Conservation (phyloP, 1,284 basidiomycete species). For the Ganoderma multipileum region DNA sequence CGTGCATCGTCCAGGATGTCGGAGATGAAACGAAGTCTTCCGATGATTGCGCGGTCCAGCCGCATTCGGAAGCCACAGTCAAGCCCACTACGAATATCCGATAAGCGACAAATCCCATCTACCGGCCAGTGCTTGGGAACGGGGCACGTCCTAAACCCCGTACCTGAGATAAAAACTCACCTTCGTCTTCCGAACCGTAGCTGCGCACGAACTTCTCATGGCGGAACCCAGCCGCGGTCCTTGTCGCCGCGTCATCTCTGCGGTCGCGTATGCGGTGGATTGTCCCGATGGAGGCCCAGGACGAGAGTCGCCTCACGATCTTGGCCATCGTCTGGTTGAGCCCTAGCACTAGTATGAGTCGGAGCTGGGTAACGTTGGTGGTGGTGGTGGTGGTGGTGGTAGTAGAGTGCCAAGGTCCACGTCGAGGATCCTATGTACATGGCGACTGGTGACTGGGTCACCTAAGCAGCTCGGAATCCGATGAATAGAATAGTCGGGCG, state of each 20-base stretch:
- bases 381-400: not conserved
- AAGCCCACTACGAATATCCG: not conserved
- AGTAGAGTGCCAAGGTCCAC: not conserved
- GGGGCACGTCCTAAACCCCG: not conserved
- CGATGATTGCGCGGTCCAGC: constrained; percentile 1
- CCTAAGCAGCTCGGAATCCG: constrained; percentile 1
- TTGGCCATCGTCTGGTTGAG: constrained; percentile 3
- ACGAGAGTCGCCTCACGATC: constrained; percentile 7
- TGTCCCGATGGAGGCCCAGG: not conserved
- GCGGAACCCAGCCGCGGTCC: not conserved
- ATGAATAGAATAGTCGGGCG: not conserved
- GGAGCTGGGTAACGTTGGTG: too few species aligned
- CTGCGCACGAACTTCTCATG: constrained; percentile 2
- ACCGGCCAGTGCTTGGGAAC: not conserved
- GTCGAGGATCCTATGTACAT: not conserved
- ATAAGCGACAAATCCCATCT: not conserved
- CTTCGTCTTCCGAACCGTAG: constrained; percentile 2
- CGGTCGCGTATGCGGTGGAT: not conserved
- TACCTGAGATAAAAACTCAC: not conserved
- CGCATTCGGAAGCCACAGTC: not conserved
- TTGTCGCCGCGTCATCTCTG: not conserved
- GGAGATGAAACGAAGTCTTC: not conserved
- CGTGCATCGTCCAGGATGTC: constrained; percentile 1
- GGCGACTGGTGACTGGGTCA: not conserved
- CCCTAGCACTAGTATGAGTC: not conserved